Evolutionary conservation across 148 eudicot species (phyloP), one percentile per base, ranked within the genome.

Genomic region (Cornus kousa): DNA sequence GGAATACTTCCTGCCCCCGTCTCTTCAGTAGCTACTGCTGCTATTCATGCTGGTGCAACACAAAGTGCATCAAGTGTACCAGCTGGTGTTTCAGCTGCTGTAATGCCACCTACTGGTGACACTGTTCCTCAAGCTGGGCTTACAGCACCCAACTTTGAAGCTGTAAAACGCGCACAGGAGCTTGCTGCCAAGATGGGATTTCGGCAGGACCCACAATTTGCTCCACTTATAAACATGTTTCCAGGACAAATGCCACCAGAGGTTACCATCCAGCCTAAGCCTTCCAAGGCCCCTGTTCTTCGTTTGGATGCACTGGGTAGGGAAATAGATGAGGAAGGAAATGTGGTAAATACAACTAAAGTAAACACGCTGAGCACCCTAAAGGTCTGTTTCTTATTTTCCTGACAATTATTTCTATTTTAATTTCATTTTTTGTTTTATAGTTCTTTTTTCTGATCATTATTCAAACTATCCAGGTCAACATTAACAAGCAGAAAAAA

Each of bases 321-420:
- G 88, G 99, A 93, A 86, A 77, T 96, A 78, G 99, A 96, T 81
- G 99, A 96, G 88, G 92, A 93, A 77, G 99, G 99, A 74, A 93
- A 96, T 84, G 88, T 93, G 70, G 91, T 96, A 46, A 89, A 93
- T 82, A 80, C 86, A 43, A 85, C 98, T 70, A 96, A 96, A 82
- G 78, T 83, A 59, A 91, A 85, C 85, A 95, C 46, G 79, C 86
- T 93, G 75, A 95, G 98, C 82, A 96, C 99, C 48, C 91, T 96
- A 53, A 96, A 93, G 99, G 99, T 92, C 74, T 76, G 59, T 32
- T 79, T 10, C 64, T 68, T 31, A 9, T 35, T 32, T 73, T 46
- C 19, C 22, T 71, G 11, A 8, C 46, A 8, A 20, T 77, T 1
- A 14, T 74, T 9, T 48, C 46, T 67, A 32, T 20, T 79, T 60